Evolutionary conservation across 805 yeast genomes (phyloP), one percentile per base, ranked within the genome.

Genomic region (Brettanomyces nanus): DNA sequence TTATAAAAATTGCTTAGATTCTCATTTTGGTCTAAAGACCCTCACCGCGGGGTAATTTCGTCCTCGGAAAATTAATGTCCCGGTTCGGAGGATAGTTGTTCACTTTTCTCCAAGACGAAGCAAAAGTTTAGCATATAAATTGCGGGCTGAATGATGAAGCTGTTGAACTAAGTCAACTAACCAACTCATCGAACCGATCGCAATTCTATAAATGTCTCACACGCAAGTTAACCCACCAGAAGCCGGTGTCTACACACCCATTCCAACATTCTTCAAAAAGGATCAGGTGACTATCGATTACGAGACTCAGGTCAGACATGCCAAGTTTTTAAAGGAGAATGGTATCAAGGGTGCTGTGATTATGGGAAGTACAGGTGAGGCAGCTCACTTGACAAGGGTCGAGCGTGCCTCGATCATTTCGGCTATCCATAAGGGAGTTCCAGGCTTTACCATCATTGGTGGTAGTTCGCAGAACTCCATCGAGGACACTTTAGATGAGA

Each of bases 311-410:
- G 53, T 65, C 35, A 52, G 58, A 33, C 77, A 71, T 46, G 66
- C 74, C 26, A 58, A 62, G 33, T 62, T 48, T 50, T 56, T 73
- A 33, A 52, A 63, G 30, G 48, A 59, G 18, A 59, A 56, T 41
- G 77, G 78, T 7, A 66, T 73, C 39, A 45, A 52, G 32, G 80
- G 80, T 19, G 53, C 68, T 3, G 72, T 70, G 11, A 47, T 71
- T 6, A 59, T 70, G 49, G 79, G 79, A 5, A 69, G 76, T 26
- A 73, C 77, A 13, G 80, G 79, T 28, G 79, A 73, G 49, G 67
- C 68, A 42, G 69, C 71, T 28, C 75, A 71, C 45, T 53, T 72
- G 45, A 63, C 75, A 9, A 57, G 65, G 37, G 45, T 51, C 30
- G 80, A 73, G 54, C 60, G 78, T 44, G 53, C 52, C 11, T 40